These are phyloP conservation scores for Macadamia tetraphylla DNA, from an alignment of 164 flowering plant species.

Conservation along the genomic window DNA sequence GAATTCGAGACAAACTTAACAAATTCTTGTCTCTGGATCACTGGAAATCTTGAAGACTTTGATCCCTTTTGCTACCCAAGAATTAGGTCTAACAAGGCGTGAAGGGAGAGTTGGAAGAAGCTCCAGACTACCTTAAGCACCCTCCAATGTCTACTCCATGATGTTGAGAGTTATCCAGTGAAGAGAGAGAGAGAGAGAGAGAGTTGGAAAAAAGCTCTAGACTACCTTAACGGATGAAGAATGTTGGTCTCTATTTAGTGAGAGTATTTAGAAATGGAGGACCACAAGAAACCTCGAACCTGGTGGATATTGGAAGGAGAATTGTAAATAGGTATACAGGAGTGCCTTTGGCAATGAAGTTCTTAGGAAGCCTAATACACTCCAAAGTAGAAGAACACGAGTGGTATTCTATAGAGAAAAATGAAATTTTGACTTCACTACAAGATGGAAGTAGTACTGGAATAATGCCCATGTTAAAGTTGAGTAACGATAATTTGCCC, in stretches of 20 bases:
- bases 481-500: not conserved
- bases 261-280: not conserved
- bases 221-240: not conserved
- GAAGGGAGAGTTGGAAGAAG: no score
- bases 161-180: no score
- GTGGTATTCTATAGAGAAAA: not conserved
- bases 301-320: not conserved
- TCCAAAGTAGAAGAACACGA: not conserved
- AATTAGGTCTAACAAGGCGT: not conserved
- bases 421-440: not conserved
- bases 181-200: no score
- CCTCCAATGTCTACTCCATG: no score
- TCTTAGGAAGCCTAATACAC: not conserved
- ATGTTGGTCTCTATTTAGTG: not conserved
- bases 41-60: constrained; percentile 1
- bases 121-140: no score
- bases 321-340: not conserved
- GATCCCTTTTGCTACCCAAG: not conserved
- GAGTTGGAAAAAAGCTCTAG: not conserved
- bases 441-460: not conserved
- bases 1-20: no score
- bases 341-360: not conserved
- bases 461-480: not conserved
- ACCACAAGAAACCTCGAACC: not conserved
- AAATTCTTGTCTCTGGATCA: no score